A percentile compares a stretch with the other conserved stretches of the same genome.
Evolutionary conservation across 2,329 filamentous ascomycete species (phyloP).

Genomic region (Coniochaeta ligniaria): DNA sequence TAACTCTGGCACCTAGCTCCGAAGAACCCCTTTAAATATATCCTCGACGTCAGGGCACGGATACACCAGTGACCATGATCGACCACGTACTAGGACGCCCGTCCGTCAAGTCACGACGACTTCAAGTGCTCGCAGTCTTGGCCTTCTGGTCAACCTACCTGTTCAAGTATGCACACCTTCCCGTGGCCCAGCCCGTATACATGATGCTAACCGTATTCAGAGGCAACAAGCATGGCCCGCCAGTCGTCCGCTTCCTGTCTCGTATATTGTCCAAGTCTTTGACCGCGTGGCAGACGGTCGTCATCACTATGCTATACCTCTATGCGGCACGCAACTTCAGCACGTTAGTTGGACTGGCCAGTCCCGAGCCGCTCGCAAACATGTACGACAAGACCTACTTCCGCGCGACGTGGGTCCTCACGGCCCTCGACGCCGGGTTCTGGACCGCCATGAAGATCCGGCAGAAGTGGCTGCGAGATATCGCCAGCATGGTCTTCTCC

Average conservation of each 20-base stretch:
- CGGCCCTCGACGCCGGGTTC: conserved; percentile 90
- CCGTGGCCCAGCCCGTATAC: conserved; percentile 3
- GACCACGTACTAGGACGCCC: conserved; percentile 91
- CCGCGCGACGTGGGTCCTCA: conserved; percentile 93
- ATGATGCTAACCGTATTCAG: conserved; percentile 35
- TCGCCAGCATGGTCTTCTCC: conserved; percentile 77
- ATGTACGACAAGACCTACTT: conserved; percentile 92
- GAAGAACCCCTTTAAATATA: not conserved
- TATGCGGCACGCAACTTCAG: conserved; percentile 91
- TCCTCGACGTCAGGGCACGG: not conserved
- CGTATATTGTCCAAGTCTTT: conserved; percentile 61
- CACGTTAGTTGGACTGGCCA: conserved; percentile 83
- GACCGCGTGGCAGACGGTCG: conserved; percentile 84
- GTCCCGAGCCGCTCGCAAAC: conserved; percentile 87
- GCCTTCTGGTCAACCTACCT: conserved; percentile 88
- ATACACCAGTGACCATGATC: conserved; percentile 38
- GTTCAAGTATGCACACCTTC: conserved; percentile 46
- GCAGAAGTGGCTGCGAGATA: conserved; percentile 69
- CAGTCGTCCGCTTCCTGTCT: conserved; percentile 63
- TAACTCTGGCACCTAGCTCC: not conserved
- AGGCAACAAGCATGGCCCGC: conserved; percentile 85
- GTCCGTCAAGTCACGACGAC: conserved; percentile 82
- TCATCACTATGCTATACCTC: conserved; percentile 82
- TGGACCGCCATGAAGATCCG: conserved; percentile 97
- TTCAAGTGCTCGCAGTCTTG: conserved; percentile 86